Base-by-base conservation (phyloP, 306 rosid genomes). In the Vigna unguiculata region DNA sequence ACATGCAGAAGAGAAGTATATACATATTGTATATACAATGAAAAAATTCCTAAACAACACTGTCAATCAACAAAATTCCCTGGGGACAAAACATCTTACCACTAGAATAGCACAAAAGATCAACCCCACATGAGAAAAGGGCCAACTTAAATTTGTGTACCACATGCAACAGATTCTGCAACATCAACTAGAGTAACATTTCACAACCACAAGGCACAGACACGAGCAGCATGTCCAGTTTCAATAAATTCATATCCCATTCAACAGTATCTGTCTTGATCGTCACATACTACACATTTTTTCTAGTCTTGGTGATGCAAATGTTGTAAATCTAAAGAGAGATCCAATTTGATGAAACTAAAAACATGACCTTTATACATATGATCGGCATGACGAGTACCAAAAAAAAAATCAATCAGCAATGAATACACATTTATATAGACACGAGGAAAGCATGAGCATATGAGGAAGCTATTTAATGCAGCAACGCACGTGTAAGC, bases 311-410 rank as follows among this genome's bases (percentile, higher is more conserved):
- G 25, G 17, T 19, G 3, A 49, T 6, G 54, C 57, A 87, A 89
- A 82, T 34, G 88, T 85, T 74, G 84, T 87, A 86, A 84, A 87
- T 69, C 85, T 81, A 68, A 59, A 83, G 68, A 57, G 90, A 45
- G 48, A 78, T 87, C 82, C 85, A 87, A 82, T 72, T 62, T 1
- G 28, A n/a, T 76, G 88, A 82, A 71, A 89, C 64, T 57, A 83
- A 69, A 74, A 77, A 83, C 74, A 65, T 78, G 82, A 72, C 77
- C 75, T 77, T 71, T 62, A 83, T 78, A 80, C 67, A 82, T 83
- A 85, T 77, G 82, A 80, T 71, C 63, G 52, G 85, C 77, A 75
- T 38, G 84, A 61, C 49, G 82, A 87, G 62, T 36, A 28, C 32
- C 32, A 28, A 5, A 43, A 12, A 43, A 43, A 43, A 43, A 11